These are phyloP conservation scores for Boletus huronensis DNA, from an alignment of 768 basidiomycete species.

Conservation along the genomic window DNA sequence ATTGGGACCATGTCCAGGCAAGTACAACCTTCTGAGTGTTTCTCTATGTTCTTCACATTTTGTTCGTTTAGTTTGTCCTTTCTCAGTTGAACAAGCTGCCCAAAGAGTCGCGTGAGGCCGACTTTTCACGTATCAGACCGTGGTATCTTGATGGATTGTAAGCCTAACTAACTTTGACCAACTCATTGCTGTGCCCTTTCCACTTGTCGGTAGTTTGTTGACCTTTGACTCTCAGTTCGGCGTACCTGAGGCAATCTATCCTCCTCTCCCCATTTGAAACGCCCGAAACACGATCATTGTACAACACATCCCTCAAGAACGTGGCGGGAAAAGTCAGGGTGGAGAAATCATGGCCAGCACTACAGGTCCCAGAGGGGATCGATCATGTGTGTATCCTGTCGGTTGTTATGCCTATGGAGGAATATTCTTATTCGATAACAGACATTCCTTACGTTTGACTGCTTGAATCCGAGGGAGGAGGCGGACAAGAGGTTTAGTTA, in stretches of 20 bases:
- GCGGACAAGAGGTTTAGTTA: slow-evolving; percentile 82
- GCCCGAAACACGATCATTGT: slow-evolving; percentile 81
- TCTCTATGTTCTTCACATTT: neutral
- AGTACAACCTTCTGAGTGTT: slow-evolving; percentile 7
- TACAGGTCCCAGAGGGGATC: slow-evolving; percentile 79
- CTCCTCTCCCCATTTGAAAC: slow-evolving; percentile 85
- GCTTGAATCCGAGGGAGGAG: slow-evolving; percentile 67
- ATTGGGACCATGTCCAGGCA: slow-evolving; percentile 98
- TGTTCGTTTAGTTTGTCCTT: slow-evolving; percentile 66
- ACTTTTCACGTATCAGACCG: slow-evolving; percentile 95
- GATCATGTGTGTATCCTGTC: slow-evolving; percentile 54
- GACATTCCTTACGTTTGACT: slow-evolving; percentile 76
- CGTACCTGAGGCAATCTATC: slow-evolving; percentile 86
- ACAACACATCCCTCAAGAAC: slow-evolving; percentile 72
- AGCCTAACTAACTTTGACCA: slow-evolving; percentile 31
- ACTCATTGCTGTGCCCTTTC: slow-evolving; percentile 70
- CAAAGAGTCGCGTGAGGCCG: slow-evolving; percentile 88
- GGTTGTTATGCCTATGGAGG: neutral
- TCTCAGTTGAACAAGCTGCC: slow-evolving; percentile 84
- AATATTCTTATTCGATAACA: slow-evolving; percentile 28
- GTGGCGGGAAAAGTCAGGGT: slow-evolving; percentile 79
- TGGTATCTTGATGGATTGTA: slow-evolving; percentile 97
- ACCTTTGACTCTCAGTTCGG: slow-evolving; percentile 48
- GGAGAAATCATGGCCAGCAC: slow-evolving; percentile 64
- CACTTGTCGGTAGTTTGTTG: slow-evolving; percentile 9